phyloP scores from a whole-genome alignment of 768 basidiomycete genomes.

The Xerocomellus intermedius region DNA sequence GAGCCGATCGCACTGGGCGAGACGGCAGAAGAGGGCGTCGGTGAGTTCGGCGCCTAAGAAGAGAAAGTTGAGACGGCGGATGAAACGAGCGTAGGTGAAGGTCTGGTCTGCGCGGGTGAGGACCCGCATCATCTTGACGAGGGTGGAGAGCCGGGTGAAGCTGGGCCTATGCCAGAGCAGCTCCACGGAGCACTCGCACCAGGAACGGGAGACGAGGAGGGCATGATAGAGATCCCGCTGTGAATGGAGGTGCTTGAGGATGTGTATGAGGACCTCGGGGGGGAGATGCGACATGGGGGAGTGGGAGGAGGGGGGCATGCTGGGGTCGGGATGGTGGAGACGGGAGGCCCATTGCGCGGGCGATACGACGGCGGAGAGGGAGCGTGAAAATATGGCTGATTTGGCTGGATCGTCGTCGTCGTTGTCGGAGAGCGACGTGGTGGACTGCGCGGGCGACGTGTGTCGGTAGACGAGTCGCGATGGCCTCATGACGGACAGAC shows the following conservation, averaged over 20 bases:
- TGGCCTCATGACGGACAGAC: conserved; percentile 23
- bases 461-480: conserved; percentile 36
- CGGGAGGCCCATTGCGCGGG: conserved; percentile 65
- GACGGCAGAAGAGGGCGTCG: conserved; percentile 70
- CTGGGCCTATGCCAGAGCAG: conserved; percentile 91
- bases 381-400: conserved; percentile 39
- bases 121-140: conserved; percentile 76
- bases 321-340: conserved; percentile 34
- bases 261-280: conserved; percentile 89
- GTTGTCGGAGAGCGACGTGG: conserved; percentile 76
- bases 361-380: conserved; percentile 42
- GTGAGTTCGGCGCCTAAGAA: conserved; percentile 65
- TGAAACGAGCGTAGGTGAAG: conserved; percentile 84
- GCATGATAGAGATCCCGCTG: conserved; percentile 70
- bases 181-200: conserved; percentile 96
- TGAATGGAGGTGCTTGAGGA: conserved; percentile 79
- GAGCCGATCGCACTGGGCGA: conserved; percentile 73
- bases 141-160: conserved; percentile 64
- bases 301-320: conserved; percentile 30
- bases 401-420: conserved; percentile 63
- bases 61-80: conserved; percentile 89
- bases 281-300: conserved; percentile 72
- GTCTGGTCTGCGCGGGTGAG: conserved; percentile 64
- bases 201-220: conserved; percentile 81
- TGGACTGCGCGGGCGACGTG: conserved; percentile 62